Conservation (phyloP, 1,284 basidiomycete genomes). For the Cryptococcus floricola region DNA sequence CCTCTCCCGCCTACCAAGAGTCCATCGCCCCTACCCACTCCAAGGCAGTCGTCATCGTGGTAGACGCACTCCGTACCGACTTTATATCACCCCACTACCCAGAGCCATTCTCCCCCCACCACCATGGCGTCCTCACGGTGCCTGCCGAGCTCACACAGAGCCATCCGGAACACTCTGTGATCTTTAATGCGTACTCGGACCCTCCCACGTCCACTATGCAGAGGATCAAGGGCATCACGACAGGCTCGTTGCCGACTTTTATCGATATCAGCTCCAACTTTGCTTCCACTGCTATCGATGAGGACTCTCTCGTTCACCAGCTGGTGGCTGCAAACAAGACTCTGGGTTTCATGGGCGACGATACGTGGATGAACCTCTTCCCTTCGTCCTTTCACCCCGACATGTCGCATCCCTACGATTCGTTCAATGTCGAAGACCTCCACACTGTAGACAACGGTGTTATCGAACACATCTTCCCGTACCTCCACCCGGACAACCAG, state of each 20-base stretch:
- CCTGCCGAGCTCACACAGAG: constrained; percentile 65
- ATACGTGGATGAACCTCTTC: constrained; percentile 92
- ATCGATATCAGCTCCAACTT: constrained; percentile 92
- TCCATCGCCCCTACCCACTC: constrained; percentile 65
- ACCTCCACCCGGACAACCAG: constrained; percentile 57
- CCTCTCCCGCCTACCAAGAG: constrained; percentile 44
- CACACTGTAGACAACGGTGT: constrained; percentile 94
- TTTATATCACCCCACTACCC: constrained; percentile 68
- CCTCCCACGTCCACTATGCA: constrained; percentile 95
- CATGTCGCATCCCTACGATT: constrained; percentile 80
- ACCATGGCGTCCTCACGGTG: constrained; percentile 77
- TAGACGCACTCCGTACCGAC: constrained; percentile 92
- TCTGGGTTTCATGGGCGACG: constrained; percentile 82
- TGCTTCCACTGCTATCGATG: constrained; percentile 74
- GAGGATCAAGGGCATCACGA: constrained; percentile 90
- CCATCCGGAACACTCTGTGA: constrained; percentile 67
- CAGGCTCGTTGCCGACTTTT: constrained; percentile 93
- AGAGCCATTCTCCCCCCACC: constrained; percentile 63
- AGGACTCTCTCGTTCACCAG: constrained; percentile 75
- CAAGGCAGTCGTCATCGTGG: constrained; percentile 77
- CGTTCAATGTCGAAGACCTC: constrained; percentile 97
- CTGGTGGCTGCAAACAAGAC: constrained; percentile 48
- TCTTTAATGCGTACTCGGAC: constrained; percentile 87
- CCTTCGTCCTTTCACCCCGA: constrained; percentile 62
- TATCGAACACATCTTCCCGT: constrained; percentile 72